Evolutionary conservation across 2,329 filamentous ascomycete species (phyloP), one percentile per base, ranked within the genome.

Genomic region (Chaetomiaceae sp.): DNA sequence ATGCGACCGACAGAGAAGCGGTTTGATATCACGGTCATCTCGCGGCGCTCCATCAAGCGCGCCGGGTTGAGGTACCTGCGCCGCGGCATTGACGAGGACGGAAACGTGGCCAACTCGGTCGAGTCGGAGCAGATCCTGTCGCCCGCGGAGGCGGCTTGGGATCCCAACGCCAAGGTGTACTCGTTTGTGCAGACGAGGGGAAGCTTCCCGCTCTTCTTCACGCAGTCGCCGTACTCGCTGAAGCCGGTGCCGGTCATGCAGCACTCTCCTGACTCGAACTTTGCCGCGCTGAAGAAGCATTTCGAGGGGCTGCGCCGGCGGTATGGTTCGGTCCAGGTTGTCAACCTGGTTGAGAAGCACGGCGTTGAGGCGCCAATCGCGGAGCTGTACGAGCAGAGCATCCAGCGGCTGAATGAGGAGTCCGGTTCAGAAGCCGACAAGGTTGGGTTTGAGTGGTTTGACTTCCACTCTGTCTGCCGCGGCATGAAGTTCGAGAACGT

Each of bases 401-500:
- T 88, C 1, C 73, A 82, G 45, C 70, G 75, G 22, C 74, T 92
- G 49, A 95, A 94, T 59, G 77, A 85, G 7, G 75, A 80, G 38
- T 75, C 67, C 77, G 19, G 75, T 82, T 20, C 67, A 59, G 15
- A 69, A 2, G 60, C 59, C 2, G 63, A 68, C 7, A 68, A 75
- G 9, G 71, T 94, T 12, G 79, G 76, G 0, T 95, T 95, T 64
- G 89, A 96, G 66, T 99, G 94, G 94, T 99, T 97, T 63, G 94
- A 99, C 66, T 99, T 99, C 64, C 94, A 97, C 68, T 79, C 84
- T 17, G 88, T 88, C 25, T 97, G 94, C 65, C 86, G 90, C 15
- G 94, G 94, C 0, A 96, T 99, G 92, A 95, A 90, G 62, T 99
- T 97, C 65, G 92, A 97, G 65, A 97, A 97, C 55, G 91, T 97